phyloP scores from a whole-genome alignment of 1,284 basidiomycete species.

The Rhodotorula sp. region DNA sequence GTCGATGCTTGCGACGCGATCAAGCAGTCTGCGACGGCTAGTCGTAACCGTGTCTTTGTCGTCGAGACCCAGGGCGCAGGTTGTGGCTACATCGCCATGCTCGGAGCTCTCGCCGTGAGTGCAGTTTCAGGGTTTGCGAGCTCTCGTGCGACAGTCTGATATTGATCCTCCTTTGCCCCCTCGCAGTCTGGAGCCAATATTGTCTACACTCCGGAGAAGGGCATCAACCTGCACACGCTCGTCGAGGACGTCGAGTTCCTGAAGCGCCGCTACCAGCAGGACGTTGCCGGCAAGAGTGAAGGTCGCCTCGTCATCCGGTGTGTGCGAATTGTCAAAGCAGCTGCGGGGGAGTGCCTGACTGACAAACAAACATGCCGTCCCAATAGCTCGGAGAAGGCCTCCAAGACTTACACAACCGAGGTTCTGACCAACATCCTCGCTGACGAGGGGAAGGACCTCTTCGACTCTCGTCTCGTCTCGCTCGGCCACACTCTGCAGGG shows the following conservation, averaged over 20 bases:
- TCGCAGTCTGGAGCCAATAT: slow-evolving; percentile 84
- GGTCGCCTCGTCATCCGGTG: slow-evolving; percentile 88
- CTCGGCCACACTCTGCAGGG: slow-evolving; percentile 97
- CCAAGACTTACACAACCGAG: slow-evolving; percentile 84
- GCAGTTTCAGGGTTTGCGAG: background rate
- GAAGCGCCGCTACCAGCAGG: slow-evolving; percentile 78
- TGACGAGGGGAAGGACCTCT: slow-evolving; percentile 86
- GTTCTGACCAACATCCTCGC: slow-evolving; percentile 90
- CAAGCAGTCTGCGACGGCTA: slow-evolving; percentile 95
- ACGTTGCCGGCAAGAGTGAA: slow-evolving; percentile 83
- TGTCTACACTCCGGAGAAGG: slow-evolving; percentile 90
- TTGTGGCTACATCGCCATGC: slow-evolving; percentile 90
- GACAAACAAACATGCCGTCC: slow-evolving; percentile 1
- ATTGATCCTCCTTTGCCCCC: background rate
- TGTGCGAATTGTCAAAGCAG: too few relatives aligned
- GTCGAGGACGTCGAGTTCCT: slow-evolving; percentile 85
- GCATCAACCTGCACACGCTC: slow-evolving; percentile 77
- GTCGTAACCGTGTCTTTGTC: slow-evolving; percentile 91
- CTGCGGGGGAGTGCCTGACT: too few relatives aligned
- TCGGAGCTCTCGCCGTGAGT: slow-evolving; percentile 89
- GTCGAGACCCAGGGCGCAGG: slow-evolving; percentile 96
- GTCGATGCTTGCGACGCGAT: slow-evolving; percentile 97
- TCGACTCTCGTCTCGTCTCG: slow-evolving; percentile 88
- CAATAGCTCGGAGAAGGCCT: slow-evolving; percentile 77
- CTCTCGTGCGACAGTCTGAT: background rate